These are phyloP conservation scores for Clavispora carvajalis DNA, from an alignment of 805 yeast genomes.

Conservation along the genomic window DNA sequence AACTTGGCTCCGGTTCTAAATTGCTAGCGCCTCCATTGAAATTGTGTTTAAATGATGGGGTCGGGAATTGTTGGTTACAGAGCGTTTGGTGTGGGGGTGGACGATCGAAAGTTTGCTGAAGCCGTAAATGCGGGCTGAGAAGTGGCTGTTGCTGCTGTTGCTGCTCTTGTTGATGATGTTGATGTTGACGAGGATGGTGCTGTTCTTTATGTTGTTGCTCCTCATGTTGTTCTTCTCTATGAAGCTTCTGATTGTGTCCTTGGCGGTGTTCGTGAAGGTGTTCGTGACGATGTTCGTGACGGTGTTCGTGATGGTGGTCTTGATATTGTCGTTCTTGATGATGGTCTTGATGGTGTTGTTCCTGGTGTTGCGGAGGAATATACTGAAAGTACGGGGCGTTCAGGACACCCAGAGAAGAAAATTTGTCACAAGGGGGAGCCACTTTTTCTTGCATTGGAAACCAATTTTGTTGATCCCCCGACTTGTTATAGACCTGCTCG, in stretches of 20 bases:
- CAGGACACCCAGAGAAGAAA: background rate
- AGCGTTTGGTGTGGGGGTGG: conserved; percentile 1
- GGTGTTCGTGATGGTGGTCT: background rate
- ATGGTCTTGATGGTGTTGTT: background rate
- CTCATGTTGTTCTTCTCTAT: background rate
- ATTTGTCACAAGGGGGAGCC: background rate
- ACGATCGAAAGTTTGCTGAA: too few species aligned
- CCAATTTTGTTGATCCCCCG: background rate
- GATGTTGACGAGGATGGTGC: background rate
- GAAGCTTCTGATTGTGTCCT: background rate
- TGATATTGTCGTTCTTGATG: too few species aligned
- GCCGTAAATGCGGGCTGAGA: too few species aligned
- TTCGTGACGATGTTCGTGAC: too few species aligned
- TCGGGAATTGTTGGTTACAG: background rate
- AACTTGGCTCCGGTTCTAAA: too few species aligned
- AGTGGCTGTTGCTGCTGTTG: too few species aligned
- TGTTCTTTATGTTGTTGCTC: background rate
- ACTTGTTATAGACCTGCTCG: background rate
- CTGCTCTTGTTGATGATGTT: background rate
- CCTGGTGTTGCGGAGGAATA: background rate
- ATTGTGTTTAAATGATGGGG: too few species aligned
- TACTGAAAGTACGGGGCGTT: too few species aligned
- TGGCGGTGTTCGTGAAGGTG: background rate
- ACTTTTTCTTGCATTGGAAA: background rate
- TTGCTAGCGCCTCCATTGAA: too few species aligned